These are phyloP conservation scores for Intubia oerlemansii DNA, from an alignment of 2,329 filamentous ascomycete species.

Conservation along the genomic window DNA sequence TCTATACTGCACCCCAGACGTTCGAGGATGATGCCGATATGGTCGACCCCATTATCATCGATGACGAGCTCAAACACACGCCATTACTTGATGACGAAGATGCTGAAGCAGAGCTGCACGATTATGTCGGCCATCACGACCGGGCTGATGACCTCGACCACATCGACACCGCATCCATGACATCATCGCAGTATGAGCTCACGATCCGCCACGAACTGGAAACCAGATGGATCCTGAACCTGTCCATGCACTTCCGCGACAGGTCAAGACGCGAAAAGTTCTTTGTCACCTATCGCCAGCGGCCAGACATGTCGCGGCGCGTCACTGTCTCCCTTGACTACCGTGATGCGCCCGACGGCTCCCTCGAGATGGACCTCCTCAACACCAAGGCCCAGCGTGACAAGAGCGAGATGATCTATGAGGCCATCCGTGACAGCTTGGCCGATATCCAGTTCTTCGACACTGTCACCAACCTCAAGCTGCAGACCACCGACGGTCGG, in stretches of 20 bases:
- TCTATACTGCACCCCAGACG: no score
- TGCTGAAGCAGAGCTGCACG: no score
- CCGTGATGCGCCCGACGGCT: slow-evolving; percentile 54
- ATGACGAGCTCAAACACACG: no score
- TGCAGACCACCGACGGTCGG: slow-evolving; percentile 71
- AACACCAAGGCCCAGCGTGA: slow-evolving; percentile 67
- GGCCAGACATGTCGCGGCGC: slow-evolving; percentile 57
- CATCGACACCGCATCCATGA: slow-evolving; percentile 24
- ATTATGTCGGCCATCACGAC: no score
- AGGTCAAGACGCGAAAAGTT: slow-evolving; percentile 89
- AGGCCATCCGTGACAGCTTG: slow-evolving; percentile 79
- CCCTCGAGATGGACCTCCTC: slow-evolving; percentile 66
- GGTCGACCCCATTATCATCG: no score
- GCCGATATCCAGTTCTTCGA: slow-evolving; percentile 91
- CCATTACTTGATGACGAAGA: no score
- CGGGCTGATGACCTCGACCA: no score
- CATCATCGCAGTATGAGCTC: slow-evolving; percentile 34
- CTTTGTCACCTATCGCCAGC: slow-evolving; percentile 83
- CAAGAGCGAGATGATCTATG: slow-evolving; percentile 83
- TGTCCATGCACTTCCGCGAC: slow-evolving; percentile 96
- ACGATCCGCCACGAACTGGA: slow-evolving; percentile 67
- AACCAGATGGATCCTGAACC: slow-evolving; percentile 79
- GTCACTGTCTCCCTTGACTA: slow-evolving; percentile 93
- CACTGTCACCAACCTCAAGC: slow-evolving; percentile 85
- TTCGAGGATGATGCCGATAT: no score